A percentile compares a stretch with the other conserved stretches of the same genome.
Conservation (phyloP, 106 monocot species). For the Allium fistulosum region DNA sequence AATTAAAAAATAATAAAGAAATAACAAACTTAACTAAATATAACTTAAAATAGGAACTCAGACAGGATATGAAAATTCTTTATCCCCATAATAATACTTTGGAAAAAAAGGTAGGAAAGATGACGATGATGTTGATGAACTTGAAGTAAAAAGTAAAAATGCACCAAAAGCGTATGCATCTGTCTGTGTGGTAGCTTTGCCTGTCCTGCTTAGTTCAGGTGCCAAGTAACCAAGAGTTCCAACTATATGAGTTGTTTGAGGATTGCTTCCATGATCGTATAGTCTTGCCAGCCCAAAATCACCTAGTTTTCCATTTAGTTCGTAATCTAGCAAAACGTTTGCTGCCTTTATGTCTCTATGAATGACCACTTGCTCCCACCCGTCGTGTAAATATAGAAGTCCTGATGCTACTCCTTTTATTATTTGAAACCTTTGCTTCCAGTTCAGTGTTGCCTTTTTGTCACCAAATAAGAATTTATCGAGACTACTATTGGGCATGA, state of each 20-base stretch:
- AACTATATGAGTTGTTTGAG: conserved; percentile 18
- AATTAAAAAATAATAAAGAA: too few species aligned
- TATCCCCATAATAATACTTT: too few species aligned
- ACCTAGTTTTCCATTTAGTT: conserved; percentile 13
- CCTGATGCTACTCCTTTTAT: conserved; percentile 18
- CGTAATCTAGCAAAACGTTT: conserved; percentile 23
- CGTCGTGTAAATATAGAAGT: conserved; percentile 21
- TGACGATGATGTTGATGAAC: too few species aligned
- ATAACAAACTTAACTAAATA: too few species aligned
- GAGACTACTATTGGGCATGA: conserved; percentile 23
- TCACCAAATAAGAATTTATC: conserved; percentile 10
- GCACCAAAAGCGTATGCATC: conserved; percentile 20
- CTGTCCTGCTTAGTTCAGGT: conserved; percentile 13
- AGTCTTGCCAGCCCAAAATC: conserved; percentile 21
- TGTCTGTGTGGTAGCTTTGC: conserved; percentile 8
- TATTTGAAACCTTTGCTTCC: conserved; percentile 14
- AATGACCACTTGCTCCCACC: conserved; percentile 24
- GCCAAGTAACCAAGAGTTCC: conserved; percentile 20
- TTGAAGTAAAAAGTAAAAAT: conserved; percentile 2
- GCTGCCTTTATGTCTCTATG: conserved; percentile 47
- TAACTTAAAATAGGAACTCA: too few species aligned
- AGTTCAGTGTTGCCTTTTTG: conserved; percentile 1
- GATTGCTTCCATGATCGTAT: conserved; percentile 18
- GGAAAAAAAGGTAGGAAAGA: too few species aligned
- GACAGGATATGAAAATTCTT: too few species aligned